Evolutionary conservation across 106 monocot genomes (phyloP), one percentile per base, ranked within the genome.

Genomic region (Hemerocallis citrina): DNA sequence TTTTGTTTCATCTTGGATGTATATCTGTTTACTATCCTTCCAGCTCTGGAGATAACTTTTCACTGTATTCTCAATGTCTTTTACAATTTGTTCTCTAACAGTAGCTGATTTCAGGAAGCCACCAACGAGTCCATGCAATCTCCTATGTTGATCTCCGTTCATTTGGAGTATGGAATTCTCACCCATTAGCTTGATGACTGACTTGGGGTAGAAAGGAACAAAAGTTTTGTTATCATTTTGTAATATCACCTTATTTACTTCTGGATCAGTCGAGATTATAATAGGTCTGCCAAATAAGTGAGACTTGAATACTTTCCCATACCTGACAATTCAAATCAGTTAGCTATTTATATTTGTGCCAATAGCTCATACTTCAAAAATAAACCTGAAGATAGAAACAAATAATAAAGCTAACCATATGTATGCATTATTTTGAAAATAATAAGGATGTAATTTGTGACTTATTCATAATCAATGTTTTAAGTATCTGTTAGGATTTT

Each of bases 231-330:
- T 79, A 34, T 87, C 95, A 63, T 84, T 79, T 19, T 86, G 86
- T 39, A 96, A 69, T 6, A 90, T 77, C 7, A 69, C 52, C 41
- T 86, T 56, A 67, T 69, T 96, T 16, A 96, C 83, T 49, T 96
- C 95, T 0, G 81, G 74, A 44, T 90, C 90, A 3, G 84, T 84
- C 14, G 95, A 90, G 31, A 96, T 86, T 31, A 87, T 81, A 1
- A 86, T 76, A 8, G 86, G 76, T 31, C 76, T 74, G 1, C 95
- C 95, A 46, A 96, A 87, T 34, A 96, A 39, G 63, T 96, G 95
- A 13, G 95, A 90, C 69, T 74, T 81, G 74, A 96, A 96, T 23
- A 96, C 95, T 64, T 76, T 87, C 2, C 95, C 95, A 34, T 68
- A 85, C 84, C 60, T 60, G 57, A 22, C n/a, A n/a, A 36, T 9